Evolutionary conservation across 2,329 filamentous ascomycete species (phyloP).

Genomic region (Scedosporium dehoogii): DNA sequence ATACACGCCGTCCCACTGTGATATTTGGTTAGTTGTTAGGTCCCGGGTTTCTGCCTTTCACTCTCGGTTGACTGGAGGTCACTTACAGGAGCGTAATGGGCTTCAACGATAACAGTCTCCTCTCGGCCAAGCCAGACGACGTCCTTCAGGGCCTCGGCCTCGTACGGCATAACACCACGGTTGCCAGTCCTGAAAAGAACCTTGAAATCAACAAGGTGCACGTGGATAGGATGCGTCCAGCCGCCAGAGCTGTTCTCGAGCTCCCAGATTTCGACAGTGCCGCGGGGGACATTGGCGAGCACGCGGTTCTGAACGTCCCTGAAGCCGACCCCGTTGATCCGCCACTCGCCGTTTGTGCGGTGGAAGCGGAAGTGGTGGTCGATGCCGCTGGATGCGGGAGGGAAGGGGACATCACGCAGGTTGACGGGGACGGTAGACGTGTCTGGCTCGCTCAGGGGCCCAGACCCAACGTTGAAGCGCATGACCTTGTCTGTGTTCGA

Average conservation of each 20-base stretch:
- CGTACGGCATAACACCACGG: constrained; percentile 36
- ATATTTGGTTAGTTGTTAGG: neutral
- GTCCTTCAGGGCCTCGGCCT: constrained; percentile 45
- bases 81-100: constrained; percentile 32
- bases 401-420: constrained; percentile 28
- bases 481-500: constrained; percentile 40
- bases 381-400: constrained; percentile 21
- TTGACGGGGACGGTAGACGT: constrained; percentile 21
- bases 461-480: constrained; percentile 36
- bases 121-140: constrained; percentile 42
- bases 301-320: constrained; percentile 35
- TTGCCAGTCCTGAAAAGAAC: constrained; percentile 37
- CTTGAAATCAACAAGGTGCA: constrained; percentile 50
- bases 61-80: neutral
- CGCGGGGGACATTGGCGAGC: constrained; percentile 34
- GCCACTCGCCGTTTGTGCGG: constrained; percentile 32
- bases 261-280: constrained; percentile 38
- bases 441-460: constrained; percentile 20
- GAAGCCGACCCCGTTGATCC: constrained; percentile 40
- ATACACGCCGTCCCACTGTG: constrained; percentile 38
- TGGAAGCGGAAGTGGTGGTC: constrained; percentile 36
- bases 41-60: neutral
- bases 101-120: constrained; percentile 40
- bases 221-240: constrained; percentile 44
- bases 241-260: constrained; percentile 38